phyloP scores from a whole-genome alignment of 352 stramenopile genomes.

The Globisporangium acanthophoron region DNA sequence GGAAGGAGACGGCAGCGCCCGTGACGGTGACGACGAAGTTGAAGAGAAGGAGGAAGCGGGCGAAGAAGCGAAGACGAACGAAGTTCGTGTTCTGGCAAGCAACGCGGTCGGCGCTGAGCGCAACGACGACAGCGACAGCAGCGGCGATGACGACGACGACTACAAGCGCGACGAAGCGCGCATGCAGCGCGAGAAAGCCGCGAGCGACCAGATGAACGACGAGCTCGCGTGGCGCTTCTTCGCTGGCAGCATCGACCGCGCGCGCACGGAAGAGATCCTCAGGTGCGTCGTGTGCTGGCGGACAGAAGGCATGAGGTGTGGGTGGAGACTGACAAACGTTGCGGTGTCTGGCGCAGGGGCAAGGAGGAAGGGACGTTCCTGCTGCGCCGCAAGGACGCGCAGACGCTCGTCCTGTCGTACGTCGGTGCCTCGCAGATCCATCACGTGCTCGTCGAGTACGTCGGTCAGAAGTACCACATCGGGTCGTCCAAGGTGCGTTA shows the following conservation, averaged over 20 bases:
- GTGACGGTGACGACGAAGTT: conserved; percentile 1
- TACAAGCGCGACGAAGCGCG: conserved; percentile 30
- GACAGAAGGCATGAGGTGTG: no score
- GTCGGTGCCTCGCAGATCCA: conserved; percentile 57
- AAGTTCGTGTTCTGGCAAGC: conserved; percentile 26
- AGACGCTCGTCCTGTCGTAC: conserved; percentile 82
- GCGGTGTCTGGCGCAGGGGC: conserved; percentile 9
- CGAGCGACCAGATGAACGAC: conserved; percentile 44
- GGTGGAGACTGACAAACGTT: neutral
- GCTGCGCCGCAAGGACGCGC: conserved; percentile 72
- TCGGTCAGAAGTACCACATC: conserved; percentile 66
- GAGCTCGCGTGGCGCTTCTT: conserved; percentile 76
- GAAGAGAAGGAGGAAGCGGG: neutral
- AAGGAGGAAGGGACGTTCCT: conserved; percentile 75
- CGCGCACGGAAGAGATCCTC: conserved; percentile 60
- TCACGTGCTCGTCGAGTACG: conserved; percentile 77
- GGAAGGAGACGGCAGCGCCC: neutral
- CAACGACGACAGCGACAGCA: conserved; percentile 32
- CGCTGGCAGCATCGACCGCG: conserved; percentile 68
- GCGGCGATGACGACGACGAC: conserved; percentile 17
- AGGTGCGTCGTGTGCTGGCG: conserved; percentile 22
- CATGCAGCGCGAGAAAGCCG: conserved; percentile 26
- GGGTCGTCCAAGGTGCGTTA: conserved; percentile 61
- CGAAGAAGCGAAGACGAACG: conserved; percentile 28
- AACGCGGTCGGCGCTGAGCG: conserved; percentile 26